Evolutionary conservation across 2,329 filamentous ascomycete genomes (phyloP).

Genomic region (Alternaria alternata): DNA sequence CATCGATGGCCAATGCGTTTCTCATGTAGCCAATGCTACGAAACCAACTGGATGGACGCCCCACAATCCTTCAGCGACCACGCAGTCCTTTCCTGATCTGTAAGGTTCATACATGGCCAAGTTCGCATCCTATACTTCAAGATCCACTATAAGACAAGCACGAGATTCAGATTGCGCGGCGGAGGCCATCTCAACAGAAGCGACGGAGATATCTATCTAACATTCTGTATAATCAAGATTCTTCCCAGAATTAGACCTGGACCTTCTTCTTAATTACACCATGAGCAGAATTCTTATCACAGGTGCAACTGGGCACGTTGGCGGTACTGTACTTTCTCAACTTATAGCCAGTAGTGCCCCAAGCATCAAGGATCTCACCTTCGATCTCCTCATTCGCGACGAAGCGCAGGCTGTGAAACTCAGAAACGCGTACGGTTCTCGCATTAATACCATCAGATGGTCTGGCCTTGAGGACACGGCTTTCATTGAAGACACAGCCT

Average conservation of each 20-base stretch:
- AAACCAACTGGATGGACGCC: neutral
- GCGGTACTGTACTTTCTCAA: slow-evolving; percentile 23
- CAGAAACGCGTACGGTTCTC: slow-evolving; percentile 13
- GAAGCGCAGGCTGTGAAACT: slow-evolving; percentile 15
- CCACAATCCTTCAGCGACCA: neutral
- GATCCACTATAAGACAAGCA: neutral
- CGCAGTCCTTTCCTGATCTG: neutral
- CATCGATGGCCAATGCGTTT: neutral
- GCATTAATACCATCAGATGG: slow-evolving; percentile 20
- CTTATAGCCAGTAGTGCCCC: slow-evolving; percentile 12
- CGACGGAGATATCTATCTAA: neutral
- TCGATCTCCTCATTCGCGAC: slow-evolving; percentile 24
- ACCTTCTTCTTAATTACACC: neutral
- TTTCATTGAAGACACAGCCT: slow-evolving; percentile 20
- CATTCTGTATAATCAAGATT: neutral
- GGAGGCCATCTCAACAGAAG: neutral
- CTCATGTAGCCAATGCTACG: neutral
- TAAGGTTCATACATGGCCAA: neutral
- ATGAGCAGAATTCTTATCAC: slow-evolving; percentile 28
- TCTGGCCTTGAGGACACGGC: slow-evolving; percentile 18
- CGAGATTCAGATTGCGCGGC: neutral
- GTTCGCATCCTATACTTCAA: neutral
- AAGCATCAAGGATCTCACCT: slow-evolving; percentile 17
- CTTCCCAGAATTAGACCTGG: too few relatives aligned
- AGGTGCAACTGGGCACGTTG: slow-evolving; percentile 27